These are phyloP conservation scores for Iberis amara DNA, from an alignment of 441 rosid genomes.

Conservation along the genomic window DNA sequence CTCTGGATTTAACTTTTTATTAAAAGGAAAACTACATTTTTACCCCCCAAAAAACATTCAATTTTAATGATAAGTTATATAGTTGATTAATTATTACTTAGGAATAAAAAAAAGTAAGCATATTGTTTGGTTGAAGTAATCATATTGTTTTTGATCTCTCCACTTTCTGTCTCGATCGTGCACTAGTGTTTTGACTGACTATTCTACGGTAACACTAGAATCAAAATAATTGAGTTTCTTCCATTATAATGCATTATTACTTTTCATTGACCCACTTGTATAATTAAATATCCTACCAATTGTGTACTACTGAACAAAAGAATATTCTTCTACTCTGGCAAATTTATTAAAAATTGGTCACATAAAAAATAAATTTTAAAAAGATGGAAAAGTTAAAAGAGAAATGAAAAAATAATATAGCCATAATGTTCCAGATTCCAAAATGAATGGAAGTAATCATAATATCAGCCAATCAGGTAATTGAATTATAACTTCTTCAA, in stretches of 20 bases:
- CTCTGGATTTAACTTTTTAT: neutral
- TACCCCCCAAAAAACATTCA: neutral
- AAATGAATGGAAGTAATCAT: no score
- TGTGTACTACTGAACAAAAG: slow-evolving; percentile 15
- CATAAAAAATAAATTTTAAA: no score
- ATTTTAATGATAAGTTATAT: no score
- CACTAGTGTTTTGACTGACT: slow-evolving; percentile 12
- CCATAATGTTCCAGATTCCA: no score
- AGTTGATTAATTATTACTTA: no score
- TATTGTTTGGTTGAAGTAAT: neutral
- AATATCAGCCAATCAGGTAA: no score
- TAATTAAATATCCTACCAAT: neutral
- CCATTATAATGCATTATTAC: slow-evolving; percentile 12
- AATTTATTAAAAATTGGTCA: neutral
- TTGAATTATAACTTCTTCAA: no score
- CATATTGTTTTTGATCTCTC: neutral
- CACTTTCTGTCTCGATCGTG: slow-evolving; percentile 12
- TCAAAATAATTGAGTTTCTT: slow-evolving; percentile 29
- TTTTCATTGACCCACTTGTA: slow-evolving; percentile 25
- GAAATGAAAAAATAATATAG: no score
- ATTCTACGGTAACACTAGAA: slow-evolving; percentile 10
- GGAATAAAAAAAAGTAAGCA: no score
- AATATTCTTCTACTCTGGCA: slow-evolving; percentile 10
- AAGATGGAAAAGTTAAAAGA: no score
- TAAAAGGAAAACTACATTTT: neutral